A percentile compares a stretch with the other conserved stretches of the same genome.
Conservation (phyloP, 495 filamentous ascomycete species). For the Aspergillus hancockii region DNA sequence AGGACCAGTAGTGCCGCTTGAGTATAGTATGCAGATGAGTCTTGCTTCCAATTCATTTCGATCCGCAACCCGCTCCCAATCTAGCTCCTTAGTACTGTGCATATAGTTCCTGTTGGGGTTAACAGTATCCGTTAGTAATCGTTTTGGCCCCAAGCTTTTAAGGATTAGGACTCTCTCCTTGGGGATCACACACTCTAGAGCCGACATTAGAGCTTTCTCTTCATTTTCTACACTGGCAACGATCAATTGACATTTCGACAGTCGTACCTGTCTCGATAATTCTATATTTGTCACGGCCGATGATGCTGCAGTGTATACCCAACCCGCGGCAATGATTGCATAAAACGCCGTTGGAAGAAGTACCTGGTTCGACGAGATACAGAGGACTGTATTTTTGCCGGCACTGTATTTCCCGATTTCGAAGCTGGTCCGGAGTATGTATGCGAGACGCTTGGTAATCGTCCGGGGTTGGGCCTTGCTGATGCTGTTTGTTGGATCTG, state of each 20-base stretch:
- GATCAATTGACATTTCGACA: conserved; percentile 13
- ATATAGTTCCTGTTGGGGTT: conserved; percentile 12
- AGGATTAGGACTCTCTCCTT: conserved; percentile 13
- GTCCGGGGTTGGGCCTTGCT: conserved; percentile 17
- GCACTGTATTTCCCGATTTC: conserved; percentile 10
- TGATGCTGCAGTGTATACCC: conserved; percentile 19
- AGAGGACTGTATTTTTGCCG: conserved; percentile 18
- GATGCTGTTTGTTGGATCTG: conserved; percentile 16
- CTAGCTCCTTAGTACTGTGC: neutral
- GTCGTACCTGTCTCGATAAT: conserved; percentile 10
- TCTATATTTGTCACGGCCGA: conserved; percentile 14
- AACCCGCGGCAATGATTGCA: conserved; percentile 18
- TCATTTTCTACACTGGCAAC: conserved; percentile 14
- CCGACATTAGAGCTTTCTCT: conserved; percentile 13
- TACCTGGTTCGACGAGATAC: conserved; percentile 18
- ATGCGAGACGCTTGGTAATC: conserved; percentile 13
- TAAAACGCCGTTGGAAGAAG: conserved; percentile 16
- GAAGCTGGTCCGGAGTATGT: conserved; percentile 15
- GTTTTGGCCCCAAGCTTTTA: conserved; percentile 17
- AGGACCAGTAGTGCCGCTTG: conserved; percentile 69
- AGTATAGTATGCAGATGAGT: conserved; percentile 18
- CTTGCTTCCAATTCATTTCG: conserved; percentile 7
- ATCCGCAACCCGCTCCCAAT: conserved; percentile 17
- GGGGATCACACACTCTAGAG: conserved; percentile 8
- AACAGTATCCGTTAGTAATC: conserved; percentile 7